These are phyloP conservation scores for Arthrobotrys pseudoclavata DNA, from an alignment of 2,329 filamentous ascomycete species.

Conservation along the genomic window DNA sequence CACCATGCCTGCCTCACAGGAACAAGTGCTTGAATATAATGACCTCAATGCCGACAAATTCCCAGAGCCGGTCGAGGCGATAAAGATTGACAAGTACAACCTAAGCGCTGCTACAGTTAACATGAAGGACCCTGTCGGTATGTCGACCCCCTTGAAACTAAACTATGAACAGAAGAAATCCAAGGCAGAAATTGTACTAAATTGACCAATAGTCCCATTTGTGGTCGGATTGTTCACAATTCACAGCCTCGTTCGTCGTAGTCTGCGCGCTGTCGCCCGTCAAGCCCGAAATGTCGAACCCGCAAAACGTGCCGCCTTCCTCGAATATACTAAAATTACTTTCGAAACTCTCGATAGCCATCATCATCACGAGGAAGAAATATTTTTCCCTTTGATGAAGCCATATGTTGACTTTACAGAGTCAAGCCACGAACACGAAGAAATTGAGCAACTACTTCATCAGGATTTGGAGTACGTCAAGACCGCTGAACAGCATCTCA, in stretches of 20 bases:
- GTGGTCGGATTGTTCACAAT: constrained; percentile 48
- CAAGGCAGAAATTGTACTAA: not conserved
- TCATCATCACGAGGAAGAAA: constrained; percentile 59
- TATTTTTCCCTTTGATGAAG: constrained; percentile 58
- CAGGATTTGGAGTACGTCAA: constrained; percentile 43
- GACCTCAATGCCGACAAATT: constrained; percentile 61
- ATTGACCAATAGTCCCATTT: constrained; percentile 14
- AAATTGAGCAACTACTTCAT: constrained; percentile 48
- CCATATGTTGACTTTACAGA: constrained; percentile 60
- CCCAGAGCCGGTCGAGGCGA: constrained; percentile 59
- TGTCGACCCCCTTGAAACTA: not conserved
- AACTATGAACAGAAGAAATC: not conserved
- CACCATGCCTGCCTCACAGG: constrained; percentile 40
- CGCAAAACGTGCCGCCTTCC: constrained; percentile 51
- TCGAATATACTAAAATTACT: constrained; percentile 50
- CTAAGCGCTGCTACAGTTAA: constrained; percentile 54
- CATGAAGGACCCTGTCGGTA: constrained; percentile 58
- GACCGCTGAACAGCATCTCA: constrained; percentile 42
- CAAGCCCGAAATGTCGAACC: constrained; percentile 53
- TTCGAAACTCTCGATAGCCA: constrained; percentile 52
- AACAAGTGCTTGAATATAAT: constrained; percentile 41
- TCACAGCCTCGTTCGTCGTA: constrained; percentile 57
- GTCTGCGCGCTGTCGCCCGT: constrained; percentile 53
- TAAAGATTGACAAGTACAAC: constrained; percentile 55
- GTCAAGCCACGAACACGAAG: constrained; percentile 60